Base-by-base conservation (phyloP, 805 yeast species). In the Zygotorulaspora sp. region DNA sequence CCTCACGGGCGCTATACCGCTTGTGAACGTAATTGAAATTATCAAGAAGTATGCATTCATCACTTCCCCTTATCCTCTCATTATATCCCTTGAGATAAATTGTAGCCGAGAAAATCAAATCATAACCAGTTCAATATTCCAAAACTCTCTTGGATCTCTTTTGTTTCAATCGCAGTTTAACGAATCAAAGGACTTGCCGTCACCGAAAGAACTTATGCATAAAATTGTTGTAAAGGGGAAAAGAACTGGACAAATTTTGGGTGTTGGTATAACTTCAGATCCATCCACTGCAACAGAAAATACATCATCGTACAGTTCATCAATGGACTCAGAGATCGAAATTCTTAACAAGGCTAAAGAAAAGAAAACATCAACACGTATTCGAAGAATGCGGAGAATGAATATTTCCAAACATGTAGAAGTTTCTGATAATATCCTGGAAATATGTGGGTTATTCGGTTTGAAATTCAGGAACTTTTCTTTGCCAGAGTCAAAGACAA, bases 1-100 rank as follows among this genome's bases (percentile, higher is more conserved):
- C 0, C 75, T 92, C 45, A 86, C 97, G 0, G 70, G 80, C 0
- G 75, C 90, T 1, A 75, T 90, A 8, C 74, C 78, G 2, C 72
- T 90, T 20, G 58, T 66, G 8, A 80, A 79, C 47, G 97, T 88
- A 2, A 61, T 87, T 3, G 75, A 73, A 25, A 76, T 87, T 0
- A 77, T 94, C 8, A 72, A 80, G 49, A 85, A 86, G 57, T 86
- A 86, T 58, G 95, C 96, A 0, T 92, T 94, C 56, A 78, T 85
- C n/a, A 69, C 88, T 0, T 75, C 96, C 0, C 89, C 92, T 1
- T 81, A 72, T 39, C 99, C 99, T 0, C 66, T 92, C 26, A 81
- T 92, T 6, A 51, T 92, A 11, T 88, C 97, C 3, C 69, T 92
- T 17, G 99, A 92, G 55, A 72, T 87, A 0, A 82, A 83, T 51